Base-by-base conservation (phyloP, 768 basidiomycete genomes). In the Trametes cubensis region DNA sequence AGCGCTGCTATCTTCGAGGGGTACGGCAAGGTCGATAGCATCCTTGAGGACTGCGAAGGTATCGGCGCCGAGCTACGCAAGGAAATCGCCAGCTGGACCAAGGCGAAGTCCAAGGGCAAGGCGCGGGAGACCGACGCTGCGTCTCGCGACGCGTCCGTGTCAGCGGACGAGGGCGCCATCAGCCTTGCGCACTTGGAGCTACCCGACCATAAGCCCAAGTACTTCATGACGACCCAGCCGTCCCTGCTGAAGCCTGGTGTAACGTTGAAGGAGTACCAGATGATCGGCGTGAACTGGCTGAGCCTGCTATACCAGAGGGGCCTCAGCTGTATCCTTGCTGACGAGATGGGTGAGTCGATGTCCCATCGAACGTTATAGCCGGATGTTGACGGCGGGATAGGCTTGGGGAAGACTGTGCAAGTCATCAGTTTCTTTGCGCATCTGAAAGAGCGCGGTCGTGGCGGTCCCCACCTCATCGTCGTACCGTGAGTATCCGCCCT, bases 201-300 rank as follows among this genome's bases (percentile, higher is more conserved):
- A 11, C 77, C 76, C 44, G 74, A 77, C 48, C 75, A 74, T 50
- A 79, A 76, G 51, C 70, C 82, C 34, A 79, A 80, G 57, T 87
- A 87, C 64, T 97, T 90, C 72, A 80, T 98, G 65, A 78, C 83
- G 47, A 74, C 77, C 40, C 95, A 97, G 68, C 97, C 97, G 10
- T 75, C 81, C 14, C 73, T 83, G 30, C 75, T 97, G 10, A 79
- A 84, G 44, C 77, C 85, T 30, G 83, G 82, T 48, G 86, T 95
- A 61, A 80, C 79, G 69, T 79, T 99, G 69, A 99, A 99, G 79
- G 95, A 96, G 67, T 99, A 99, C 74, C 96, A 99, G 75, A 79
- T 98, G 61, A 81, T 98, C 60, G 97, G 97, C n/a, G 83, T 99
- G 56, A 99, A 98, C 73, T 99, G 97, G 97, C 79, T 99, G 65